A percentile compares a stretch with the other conserved stretches of the same genome.
These are phyloP conservation scores for Kingdonia uniflora DNA, from an alignment of 164 flowering plant genomes.

Conservation along the genomic window DNA sequence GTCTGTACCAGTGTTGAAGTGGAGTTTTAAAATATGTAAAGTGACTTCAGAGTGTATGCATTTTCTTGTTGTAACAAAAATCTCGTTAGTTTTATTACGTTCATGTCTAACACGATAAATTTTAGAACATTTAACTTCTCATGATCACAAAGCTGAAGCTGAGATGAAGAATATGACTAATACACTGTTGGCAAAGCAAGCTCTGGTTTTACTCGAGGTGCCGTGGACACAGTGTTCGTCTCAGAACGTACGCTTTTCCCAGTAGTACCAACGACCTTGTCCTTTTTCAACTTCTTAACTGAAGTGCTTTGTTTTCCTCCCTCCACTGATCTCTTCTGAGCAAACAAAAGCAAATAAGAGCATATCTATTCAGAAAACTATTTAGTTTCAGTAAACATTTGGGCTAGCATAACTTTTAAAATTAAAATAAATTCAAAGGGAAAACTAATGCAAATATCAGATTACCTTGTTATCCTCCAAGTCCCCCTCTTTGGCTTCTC, in stretches of 20 bases:
- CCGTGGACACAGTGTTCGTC: constrained; percentile 32
- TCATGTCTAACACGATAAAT: too few species aligned
- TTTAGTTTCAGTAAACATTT: too few species aligned
- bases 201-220: constrained; percentile 88
- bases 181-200: constrained; percentile 84
- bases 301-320: constrained; percentile 81
- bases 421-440: too few species aligned
- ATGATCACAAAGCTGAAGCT: background rate
- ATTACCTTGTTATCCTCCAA: constrained; percentile 75
- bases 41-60: too few species aligned
- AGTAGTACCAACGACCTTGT: constrained; percentile 58
- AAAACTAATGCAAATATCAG: too few species aligned
- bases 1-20: too few species aligned
- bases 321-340: constrained; percentile 73
- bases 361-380: background rate
- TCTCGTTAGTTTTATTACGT: too few species aligned
- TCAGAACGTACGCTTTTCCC: constrained; percentile 62
- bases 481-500: constrained; percentile 75
- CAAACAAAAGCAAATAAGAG: background rate
- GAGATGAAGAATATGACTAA: constrained; percentile 9
- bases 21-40: too few species aligned
- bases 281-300: constrained; percentile 77
- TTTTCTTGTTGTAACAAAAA: too few species aligned
- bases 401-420: too few species aligned
- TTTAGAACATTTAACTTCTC: too few species aligned